phyloP scores from a whole-genome alignment of 139 green algal genomes.

The Trebouxia sp. region DNA sequence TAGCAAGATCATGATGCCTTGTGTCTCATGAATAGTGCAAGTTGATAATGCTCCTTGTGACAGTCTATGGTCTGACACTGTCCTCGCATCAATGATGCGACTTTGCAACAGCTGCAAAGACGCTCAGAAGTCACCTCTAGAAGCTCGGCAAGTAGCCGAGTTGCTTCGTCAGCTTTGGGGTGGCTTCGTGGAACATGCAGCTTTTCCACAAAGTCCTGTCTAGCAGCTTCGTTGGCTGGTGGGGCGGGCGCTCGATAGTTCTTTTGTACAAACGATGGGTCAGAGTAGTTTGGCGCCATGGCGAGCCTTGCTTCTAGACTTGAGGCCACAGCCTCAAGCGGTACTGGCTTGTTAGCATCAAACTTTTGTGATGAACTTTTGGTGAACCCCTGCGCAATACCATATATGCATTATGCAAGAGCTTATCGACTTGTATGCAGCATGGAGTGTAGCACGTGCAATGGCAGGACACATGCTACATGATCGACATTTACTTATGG shows the following conservation, averaged over 20 bases:
- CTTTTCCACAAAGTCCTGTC: slow-evolving; percentile 16
- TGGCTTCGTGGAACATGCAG: slow-evolving; percentile 16
- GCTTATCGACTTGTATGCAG: not conserved
- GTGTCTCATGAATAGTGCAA: too few relatives aligned
- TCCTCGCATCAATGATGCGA: too few relatives aligned
- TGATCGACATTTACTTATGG: too few relatives aligned
- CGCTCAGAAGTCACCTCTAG: too few relatives aligned
- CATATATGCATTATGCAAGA: too few relatives aligned
- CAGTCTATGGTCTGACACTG: too few relatives aligned
- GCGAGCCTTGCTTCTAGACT: not conserved
- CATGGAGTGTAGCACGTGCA: too few relatives aligned
- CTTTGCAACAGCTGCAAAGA: too few relatives aligned
- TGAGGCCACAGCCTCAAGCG: slow-evolving; percentile 9
- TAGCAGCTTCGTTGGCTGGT: not conserved
- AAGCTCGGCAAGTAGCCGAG: not conserved
- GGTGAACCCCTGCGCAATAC: not conserved
- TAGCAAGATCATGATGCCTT: too few relatives aligned
- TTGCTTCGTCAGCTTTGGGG: slow-evolving; percentile 3
- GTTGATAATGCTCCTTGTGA: too few relatives aligned
- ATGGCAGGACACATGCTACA: too few relatives aligned
- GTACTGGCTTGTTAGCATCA: slow-evolving; percentile 20
- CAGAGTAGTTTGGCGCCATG: slow-evolving; percentile 9
- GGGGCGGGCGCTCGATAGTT: not conserved
- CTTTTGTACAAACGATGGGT: slow-evolving; percentile 10
- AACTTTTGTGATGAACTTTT: not conserved